These are phyloP conservation scores for Acanthamoeba lenticulata DNA, from an alignment of 208 protist genomes.

Conservation along the genomic window DNA sequence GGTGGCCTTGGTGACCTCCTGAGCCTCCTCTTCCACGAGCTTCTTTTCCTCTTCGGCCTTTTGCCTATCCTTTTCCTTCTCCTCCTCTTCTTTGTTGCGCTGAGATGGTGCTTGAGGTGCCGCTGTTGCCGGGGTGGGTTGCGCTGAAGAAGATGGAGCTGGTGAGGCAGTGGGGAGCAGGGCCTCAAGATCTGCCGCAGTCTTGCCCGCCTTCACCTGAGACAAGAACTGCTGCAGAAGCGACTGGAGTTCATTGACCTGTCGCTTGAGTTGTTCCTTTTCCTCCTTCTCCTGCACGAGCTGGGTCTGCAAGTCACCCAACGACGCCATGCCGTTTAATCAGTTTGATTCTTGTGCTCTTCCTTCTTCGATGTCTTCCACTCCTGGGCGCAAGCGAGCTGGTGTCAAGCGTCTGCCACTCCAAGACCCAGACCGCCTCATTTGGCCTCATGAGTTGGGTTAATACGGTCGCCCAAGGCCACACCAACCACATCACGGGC, in stretches of 20 bases:
- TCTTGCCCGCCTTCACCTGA: background rate
- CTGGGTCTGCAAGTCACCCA: background rate
- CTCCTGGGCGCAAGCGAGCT: too few relatives aligned
- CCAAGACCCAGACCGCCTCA: background rate
- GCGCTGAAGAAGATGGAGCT: background rate
- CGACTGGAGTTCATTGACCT: background rate
- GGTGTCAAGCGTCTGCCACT: background rate
- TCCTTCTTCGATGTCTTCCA: background rate
- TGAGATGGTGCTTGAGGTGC: background rate
- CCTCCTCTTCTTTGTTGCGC: slow-evolving; percentile 14
- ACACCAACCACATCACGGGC: too few relatives aligned
- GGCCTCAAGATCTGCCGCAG: background rate
- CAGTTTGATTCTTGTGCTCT: background rate
- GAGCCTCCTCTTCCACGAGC: background rate
- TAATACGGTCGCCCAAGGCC: background rate
- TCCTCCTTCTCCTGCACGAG: background rate
- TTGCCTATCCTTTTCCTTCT: slow-evolving; percentile 3
- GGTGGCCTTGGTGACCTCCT: background rate
- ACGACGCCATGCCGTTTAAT: background rate
- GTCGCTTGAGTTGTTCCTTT: background rate
- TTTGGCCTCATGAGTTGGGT: background rate
- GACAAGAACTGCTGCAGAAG: background rate
- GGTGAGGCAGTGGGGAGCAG: background rate
- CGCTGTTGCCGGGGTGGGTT: background rate
- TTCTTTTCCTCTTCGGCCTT: background rate